Percentiles rank a stretch among this genome's conserved stretches.
Evolutionary conservation across 139 green algal species (phyloP).

Genomic region (Chlorella sp.): DNA sequence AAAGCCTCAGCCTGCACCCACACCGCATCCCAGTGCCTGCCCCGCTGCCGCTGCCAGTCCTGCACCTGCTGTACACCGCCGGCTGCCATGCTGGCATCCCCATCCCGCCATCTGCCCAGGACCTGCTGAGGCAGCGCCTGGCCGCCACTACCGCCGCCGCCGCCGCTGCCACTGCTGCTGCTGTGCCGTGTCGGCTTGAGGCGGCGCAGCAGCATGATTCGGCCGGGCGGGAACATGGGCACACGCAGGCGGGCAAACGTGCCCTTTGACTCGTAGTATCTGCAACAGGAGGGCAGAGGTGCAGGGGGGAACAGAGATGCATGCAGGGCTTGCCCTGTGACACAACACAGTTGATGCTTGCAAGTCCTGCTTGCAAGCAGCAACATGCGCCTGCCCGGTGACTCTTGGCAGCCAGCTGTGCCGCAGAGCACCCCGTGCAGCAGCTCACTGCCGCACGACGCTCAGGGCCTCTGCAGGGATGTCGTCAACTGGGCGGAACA

Average conservation of each 20-base stretch:
- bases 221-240: slow-evolving; percentile 20
- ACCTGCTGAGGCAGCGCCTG: no score
- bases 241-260: background rate
- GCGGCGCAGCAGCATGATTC: slow-evolving; percentile 8
- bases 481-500: slow-evolving; percentile 4
- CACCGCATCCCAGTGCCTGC: background rate
- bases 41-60: no score
- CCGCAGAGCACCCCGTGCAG: background rate
- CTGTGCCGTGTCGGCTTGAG: background rate
- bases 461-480: slow-evolving; percentile 21
- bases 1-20: background rate
- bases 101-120: no score
- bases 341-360: no score
- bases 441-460: background rate
- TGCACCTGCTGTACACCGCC: no score
- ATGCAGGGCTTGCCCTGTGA: no score
- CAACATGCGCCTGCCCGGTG: no score
- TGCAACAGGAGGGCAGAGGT: background rate
- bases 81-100: no score
- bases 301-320: background rate
- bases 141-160: no score
- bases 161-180: no score
- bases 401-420: no score
- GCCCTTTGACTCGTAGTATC: slow-evolving; percentile 6
- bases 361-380: no score